A percentile compares a stretch with the other conserved stretches of the same genome.
These are phyloP conservation scores for Mycena latifolia DNA, from an alignment of 768 basidiomycete genomes.

Conservation along the genomic window DNA sequence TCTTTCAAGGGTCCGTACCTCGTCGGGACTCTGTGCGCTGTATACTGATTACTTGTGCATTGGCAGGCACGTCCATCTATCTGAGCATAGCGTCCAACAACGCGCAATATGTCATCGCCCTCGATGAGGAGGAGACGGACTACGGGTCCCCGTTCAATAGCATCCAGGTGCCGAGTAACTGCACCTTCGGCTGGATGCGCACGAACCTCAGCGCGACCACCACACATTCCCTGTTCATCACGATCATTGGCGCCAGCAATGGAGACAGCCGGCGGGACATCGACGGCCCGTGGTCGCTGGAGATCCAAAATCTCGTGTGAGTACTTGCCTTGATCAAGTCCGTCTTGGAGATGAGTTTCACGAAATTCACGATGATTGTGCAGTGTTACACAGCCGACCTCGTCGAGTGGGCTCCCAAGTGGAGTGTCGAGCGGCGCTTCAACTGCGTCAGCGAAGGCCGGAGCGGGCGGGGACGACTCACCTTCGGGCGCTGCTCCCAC, in stretches of 20 bases:
- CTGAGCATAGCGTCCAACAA: conserved; percentile 18
- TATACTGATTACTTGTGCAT: background rate
- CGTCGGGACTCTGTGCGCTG: background rate
- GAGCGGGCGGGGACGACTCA: no score
- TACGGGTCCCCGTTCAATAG: background rate
- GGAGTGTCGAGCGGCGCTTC: no score
- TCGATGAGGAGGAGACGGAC: conserved; percentile 1
- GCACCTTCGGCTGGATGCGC: conserved; percentile 15
- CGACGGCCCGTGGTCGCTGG: background rate
- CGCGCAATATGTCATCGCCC: background rate
- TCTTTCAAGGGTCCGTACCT: conserved; percentile 6
- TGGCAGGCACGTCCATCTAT: conserved; percentile 3
- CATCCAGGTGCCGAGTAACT: conserved; percentile 3
- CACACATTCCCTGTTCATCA: background rate
- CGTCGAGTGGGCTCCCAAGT: no score
- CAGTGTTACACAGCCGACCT: no score
- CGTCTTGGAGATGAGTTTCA: no score
- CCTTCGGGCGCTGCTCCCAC: no score
- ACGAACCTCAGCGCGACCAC: background rate
- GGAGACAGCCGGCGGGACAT: background rate
- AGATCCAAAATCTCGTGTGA: conserved; percentile 10
- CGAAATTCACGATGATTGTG: no score
- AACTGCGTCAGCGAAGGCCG: no score
- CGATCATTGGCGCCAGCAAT: background rate
- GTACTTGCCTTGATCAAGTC: no score